A percentile compares a stretch with the other conserved stretches of the same genome.
Conservation (phyloP, 1,139 yeast species). For the Pichia sp. region DNA sequence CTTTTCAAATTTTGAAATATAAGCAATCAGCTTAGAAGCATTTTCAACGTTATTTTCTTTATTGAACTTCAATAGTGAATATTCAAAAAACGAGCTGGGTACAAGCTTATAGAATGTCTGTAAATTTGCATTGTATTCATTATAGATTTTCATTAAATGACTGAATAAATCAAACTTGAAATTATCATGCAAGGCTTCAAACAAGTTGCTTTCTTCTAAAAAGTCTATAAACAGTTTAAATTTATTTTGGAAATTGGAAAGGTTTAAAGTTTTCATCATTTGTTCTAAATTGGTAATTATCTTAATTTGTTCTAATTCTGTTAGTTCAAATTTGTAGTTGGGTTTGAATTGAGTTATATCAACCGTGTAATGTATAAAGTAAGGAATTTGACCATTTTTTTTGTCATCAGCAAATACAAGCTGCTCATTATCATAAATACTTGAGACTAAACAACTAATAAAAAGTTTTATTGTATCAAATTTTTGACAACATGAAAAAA, state of each 20-base stretch:
- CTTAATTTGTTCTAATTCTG: not conserved
- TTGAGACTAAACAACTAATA: conserved; percentile 4
- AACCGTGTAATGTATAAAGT: conserved; percentile 6
- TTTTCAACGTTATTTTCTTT: not conserved
- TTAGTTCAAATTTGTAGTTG: not conserved
- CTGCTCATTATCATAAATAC: conserved; percentile 3
- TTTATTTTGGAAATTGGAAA: not conserved
- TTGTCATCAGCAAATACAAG: not conserved
- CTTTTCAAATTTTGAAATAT: conserved; percentile 1
- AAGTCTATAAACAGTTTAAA: not conserved
- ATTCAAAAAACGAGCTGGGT: not conserved
- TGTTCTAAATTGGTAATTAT: not conserved
- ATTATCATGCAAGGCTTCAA: not conserved
- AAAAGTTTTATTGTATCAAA: conserved; percentile 8
- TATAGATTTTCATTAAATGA: not conserved
- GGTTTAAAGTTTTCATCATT: not conserved
- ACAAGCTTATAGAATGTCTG: not conserved
- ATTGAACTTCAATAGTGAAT: not conserved
- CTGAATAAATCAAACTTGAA: not conserved
- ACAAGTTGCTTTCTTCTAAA: not conserved
- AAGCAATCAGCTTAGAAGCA: not conserved
- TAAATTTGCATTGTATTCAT: not conserved
- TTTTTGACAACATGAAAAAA: conserved; percentile 4
- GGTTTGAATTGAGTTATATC: conserved; percentile 4
- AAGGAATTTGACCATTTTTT: not conserved